phyloP scores from a whole-genome alignment of 1,284 basidiomycete genomes.

The Waitea zeae region DNA sequence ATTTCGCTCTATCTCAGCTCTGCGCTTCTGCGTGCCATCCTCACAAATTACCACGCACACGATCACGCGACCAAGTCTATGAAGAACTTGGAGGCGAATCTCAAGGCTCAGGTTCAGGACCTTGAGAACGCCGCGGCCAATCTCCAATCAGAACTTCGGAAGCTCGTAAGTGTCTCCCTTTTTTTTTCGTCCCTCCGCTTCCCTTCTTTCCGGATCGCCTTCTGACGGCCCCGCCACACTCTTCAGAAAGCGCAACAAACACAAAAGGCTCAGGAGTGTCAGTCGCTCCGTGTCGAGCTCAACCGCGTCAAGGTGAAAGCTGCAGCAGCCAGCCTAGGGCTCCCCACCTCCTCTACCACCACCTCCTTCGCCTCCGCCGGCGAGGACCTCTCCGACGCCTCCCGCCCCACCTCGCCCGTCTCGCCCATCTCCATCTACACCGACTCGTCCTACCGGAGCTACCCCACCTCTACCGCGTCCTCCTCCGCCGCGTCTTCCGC shows the following conservation, averaged over 20 bases:
- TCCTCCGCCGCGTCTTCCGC: slow-evolving; percentile 4
- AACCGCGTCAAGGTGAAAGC: slow-evolving; percentile 29
- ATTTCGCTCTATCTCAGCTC: slow-evolving; percentile 47
- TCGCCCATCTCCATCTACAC: slow-evolving; percentile 5
- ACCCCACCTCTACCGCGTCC: slow-evolving; percentile 5
- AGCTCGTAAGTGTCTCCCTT: slow-evolving; percentile 29
- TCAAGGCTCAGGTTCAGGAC: slow-evolving; percentile 55
- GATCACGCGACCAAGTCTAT: slow-evolving; percentile 51
- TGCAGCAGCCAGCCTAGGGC: slow-evolving; percentile 17
- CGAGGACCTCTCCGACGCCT: slow-evolving; percentile 5
- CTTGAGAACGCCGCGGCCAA: too few relatives aligned
- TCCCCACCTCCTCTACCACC: slow-evolving; percentile 6
- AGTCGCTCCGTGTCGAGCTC: slow-evolving; percentile 45
- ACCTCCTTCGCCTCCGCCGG: slow-evolving; percentile 6
- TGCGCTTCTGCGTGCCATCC: slow-evolving; percentile 46
- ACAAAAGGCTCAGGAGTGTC: slow-evolving; percentile 53
- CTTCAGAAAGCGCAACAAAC: slow-evolving; percentile 45
- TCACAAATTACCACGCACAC: slow-evolving; percentile 63
- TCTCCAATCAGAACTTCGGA: too few relatives aligned
- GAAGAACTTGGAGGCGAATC: slow-evolving; percentile 34
- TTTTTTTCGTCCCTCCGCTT: slow-evolving; percentile 7
- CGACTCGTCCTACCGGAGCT: slow-evolving; percentile 4
- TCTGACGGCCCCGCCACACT: too few relatives aligned
- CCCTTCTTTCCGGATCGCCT: slow-evolving; percentile 3
- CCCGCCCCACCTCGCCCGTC: slow-evolving; percentile 6